These are phyloP conservation scores for Simplicillium aogashimaense DNA, from an alignment of 2,329 filamentous ascomycete genomes.

Conservation along the genomic window DNA sequence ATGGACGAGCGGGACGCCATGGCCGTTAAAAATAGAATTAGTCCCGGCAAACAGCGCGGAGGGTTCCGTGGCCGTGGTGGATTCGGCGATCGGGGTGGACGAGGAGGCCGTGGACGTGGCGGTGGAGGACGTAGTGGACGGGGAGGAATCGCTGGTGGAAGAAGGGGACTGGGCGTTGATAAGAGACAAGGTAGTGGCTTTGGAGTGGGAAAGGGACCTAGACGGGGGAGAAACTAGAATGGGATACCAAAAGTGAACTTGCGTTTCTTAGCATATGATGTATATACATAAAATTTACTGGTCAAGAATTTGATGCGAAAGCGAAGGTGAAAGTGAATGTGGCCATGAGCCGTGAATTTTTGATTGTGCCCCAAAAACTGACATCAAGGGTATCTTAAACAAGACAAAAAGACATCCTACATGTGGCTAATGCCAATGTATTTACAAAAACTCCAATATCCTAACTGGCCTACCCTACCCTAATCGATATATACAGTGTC, in stretches of 20 bases:
- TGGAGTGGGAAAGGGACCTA: slow-evolving; percentile 27
- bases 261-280: slow-evolving; percentile 11
- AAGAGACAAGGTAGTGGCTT: slow-evolving; percentile 16
- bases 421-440: too few species aligned
- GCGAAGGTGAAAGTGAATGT: too few species aligned
- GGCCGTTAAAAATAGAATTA: slow-evolving; percentile 40
- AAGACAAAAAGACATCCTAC: too few species aligned
- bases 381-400: too few species aligned
- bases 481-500: too few species aligned
- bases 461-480: too few species aligned
- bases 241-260: slow-evolving; percentile 38
- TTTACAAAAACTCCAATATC: too few species aligned
- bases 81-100: slow-evolving; percentile 16
- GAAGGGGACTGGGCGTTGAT: slow-evolving; percentile 14
- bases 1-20: slow-evolving; percentile 43
- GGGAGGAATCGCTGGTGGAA: slow-evolving; percentile 19
- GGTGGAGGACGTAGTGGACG: slow-evolving; percentile 23
- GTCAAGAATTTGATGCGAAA: too few species aligned
- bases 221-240: slow-evolving; percentile 28
- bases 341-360: too few species aligned
- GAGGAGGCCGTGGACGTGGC: slow-evolving; percentile 19
- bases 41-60: slow-evolving; percentile 21
- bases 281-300: too few species aligned
- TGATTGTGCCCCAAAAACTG: too few species aligned
- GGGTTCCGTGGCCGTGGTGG: slow-evolving; percentile 20